Evolutionary conservation across 23 red algal genomes (phyloP).

Genomic region (Gracilaria domingensis): DNA sequence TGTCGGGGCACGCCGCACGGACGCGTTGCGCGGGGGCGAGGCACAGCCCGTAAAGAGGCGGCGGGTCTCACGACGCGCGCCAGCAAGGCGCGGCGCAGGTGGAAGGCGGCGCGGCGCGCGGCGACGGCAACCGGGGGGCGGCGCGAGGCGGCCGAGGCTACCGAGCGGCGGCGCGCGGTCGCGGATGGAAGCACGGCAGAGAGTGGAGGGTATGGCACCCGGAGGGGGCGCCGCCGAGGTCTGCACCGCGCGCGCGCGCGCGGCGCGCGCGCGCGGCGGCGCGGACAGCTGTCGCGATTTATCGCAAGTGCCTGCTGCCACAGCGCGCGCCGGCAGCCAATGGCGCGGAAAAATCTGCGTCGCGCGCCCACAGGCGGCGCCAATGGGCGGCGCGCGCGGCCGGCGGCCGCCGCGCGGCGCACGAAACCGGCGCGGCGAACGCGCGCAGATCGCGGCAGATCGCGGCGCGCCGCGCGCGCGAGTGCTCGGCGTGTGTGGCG

Average conservation of each 20-base stretch:
- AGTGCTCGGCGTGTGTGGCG: too few species aligned
- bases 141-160: too few species aligned
- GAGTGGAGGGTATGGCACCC: slow-evolving; percentile 16
- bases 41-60: too few species aligned
- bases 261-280: neutral
- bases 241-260: neutral
- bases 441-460: neutral
- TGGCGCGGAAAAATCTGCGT: neutral
- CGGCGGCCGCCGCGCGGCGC: neutral
- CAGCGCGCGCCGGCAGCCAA: neutral
- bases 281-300: neutral
- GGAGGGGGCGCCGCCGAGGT: neutral
- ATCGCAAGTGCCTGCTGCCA: neutral
- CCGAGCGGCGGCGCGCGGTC: neutral
- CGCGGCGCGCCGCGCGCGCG: neutral
- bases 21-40: too few species aligned
- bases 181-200: neutral
- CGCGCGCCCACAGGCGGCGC: neutral
- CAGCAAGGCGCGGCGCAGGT: too few species aligned
- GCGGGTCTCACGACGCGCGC: too few species aligned
- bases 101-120: neutral
- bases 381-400: neutral
- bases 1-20: too few species aligned
- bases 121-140: neutral
- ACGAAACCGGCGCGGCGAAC: neutral